Conservation (phyloP, 1,284 basidiomycete species). For the Coniferiporia sulphurascens region DNA sequence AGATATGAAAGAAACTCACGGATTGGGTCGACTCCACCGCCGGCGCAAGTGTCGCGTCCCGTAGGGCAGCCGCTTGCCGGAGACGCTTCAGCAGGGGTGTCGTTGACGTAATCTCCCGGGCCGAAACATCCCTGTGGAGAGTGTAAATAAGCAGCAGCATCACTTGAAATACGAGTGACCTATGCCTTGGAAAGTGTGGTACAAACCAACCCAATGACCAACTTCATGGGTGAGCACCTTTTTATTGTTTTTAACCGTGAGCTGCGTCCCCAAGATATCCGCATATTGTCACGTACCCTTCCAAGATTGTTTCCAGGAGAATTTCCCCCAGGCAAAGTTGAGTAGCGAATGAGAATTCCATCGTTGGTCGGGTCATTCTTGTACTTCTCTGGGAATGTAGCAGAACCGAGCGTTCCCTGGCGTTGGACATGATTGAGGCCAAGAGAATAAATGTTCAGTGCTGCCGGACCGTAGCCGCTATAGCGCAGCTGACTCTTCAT, state of each 20-base stretch:
- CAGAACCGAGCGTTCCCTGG: slow-evolving; percentile 17
- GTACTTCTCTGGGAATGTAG: neutral
- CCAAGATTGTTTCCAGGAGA: slow-evolving; percentile 43
- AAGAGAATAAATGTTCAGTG: slow-evolving; percentile 36
- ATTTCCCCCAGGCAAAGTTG: slow-evolving; percentile 24
- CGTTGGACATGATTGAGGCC: slow-evolving; percentile 29
- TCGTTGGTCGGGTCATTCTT: neutral
- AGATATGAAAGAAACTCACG: slow-evolving; percentile 23
- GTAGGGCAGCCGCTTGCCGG: slow-evolving; percentile 32
- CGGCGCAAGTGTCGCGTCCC: slow-evolving; percentile 31
- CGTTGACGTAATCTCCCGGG: slow-evolving; percentile 27
- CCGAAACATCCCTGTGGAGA: neutral
- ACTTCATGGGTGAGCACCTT: neutral
- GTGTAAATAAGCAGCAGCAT: neutral
- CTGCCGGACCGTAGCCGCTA: slow-evolving; percentile 26
- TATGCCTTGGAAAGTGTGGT: neutral
- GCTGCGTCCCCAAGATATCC: neutral
- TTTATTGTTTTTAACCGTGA: neutral
- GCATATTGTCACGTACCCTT: slow-evolving; percentile 21
- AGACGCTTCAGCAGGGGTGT: slow-evolving; percentile 33
- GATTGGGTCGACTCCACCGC: slow-evolving; percentile 29
- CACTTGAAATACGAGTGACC: neutral
- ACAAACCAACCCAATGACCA: neutral
- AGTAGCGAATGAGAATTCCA: neutral
- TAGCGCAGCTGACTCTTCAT: slow-evolving; percentile 31